These are phyloP conservation scores for Neurospora tetrasperma DNA, from an alignment of 495 filamentous ascomycete genomes.

Conservation along the genomic window DNA sequence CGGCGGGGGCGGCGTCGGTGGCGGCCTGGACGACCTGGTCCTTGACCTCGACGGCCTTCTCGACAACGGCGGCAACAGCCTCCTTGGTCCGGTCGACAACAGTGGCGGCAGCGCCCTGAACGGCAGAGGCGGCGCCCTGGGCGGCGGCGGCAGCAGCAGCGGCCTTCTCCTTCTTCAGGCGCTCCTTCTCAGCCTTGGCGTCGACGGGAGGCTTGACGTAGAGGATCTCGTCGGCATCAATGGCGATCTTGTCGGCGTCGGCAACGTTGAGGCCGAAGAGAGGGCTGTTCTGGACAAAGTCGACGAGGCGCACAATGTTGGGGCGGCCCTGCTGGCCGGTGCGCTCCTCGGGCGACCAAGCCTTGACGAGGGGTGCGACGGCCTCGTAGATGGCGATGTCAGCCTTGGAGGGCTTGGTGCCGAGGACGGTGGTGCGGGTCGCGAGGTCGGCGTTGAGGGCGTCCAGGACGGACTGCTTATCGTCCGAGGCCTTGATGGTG, in stretches of 20 bases:
- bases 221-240: conserved; percentile 70
- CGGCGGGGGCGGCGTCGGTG: conserved; percentile 25
- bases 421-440: conserved; percentile 79
- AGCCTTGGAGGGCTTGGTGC: conserved; percentile 81
- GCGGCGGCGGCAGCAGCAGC: conserved; percentile 41
- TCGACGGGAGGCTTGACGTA: conserved; percentile 75
- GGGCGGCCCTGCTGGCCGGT: conserved; percentile 86
- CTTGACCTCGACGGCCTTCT: conserved; percentile 34
- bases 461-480: conserved; percentile 58
- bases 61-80: conserved; percentile 35
- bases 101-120: conserved; percentile 30
- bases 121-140: conserved; percentile 17
- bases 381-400: conserved; percentile 80
- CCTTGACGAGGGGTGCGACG: conserved; percentile 64
- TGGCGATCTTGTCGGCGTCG: conserved; percentile 65
- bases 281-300: conserved; percentile 86
- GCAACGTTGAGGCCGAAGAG: conserved; percentile 62
- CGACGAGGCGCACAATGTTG: conserved; percentile 82
- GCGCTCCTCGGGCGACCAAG: conserved; percentile 77
- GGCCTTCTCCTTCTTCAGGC: conserved; percentile 77
- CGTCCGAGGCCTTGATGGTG: conserved; percentile 44
- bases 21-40: conserved; percentile 17
- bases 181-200: conserved; percentile 81
- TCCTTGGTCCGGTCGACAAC: conserved; percentile 44
- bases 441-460: conserved; percentile 79